phyloP scores from a whole-genome alignment of 495 filamentous ascomycete genomes.

The Monascus purpureus region DNA sequence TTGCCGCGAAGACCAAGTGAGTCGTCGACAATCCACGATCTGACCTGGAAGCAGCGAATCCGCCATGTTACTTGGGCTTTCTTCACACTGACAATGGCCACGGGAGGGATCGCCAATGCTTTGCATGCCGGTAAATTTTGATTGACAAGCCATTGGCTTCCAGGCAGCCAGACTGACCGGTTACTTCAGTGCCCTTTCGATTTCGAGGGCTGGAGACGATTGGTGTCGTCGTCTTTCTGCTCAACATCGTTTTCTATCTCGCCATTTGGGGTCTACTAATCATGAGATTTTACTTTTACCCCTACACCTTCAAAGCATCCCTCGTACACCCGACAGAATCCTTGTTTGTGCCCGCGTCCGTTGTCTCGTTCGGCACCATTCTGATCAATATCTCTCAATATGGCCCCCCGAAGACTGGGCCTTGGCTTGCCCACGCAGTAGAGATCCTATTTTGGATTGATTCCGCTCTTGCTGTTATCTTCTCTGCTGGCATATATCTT shows the following conservation, averaged over 20 bases:
- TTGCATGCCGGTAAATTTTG: conserved; percentile 43
- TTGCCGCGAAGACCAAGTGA: conserved; percentile 6
- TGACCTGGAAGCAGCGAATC: conserved; percentile 35
- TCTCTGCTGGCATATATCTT: conserved; percentile 58
- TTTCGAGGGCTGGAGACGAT: conserved; percentile 57
- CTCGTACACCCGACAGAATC: conserved; percentile 69
- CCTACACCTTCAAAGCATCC: conserved; percentile 56
- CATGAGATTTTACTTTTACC: conserved; percentile 54
- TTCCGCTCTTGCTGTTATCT: conserved; percentile 44
- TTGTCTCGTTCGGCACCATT: conserved; percentile 62
- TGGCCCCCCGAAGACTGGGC: conserved; percentile 48
- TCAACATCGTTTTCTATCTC: conserved; percentile 61
- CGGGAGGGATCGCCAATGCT: conserved; percentile 72
- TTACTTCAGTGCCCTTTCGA: conserved; percentile 49
- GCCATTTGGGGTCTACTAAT: conserved; percentile 54
- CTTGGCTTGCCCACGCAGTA: conserved; percentile 53
- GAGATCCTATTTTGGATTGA: conserved; percentile 64
- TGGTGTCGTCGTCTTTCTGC: conserved; percentile 58
- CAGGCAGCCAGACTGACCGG: background rate
- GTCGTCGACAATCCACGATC: conserved; percentile 5
- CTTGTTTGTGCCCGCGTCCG: conserved; percentile 61
- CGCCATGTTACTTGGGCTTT: conserved; percentile 51
- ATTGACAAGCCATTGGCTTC: no score
- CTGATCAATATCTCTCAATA: conserved; percentile 72
- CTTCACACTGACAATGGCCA: conserved; percentile 70